A percentile compares a stretch with the other conserved stretches of the same genome.
These are phyloP conservation scores for Linnemannia elongata DNA, from an alignment of 192 early-diverging fungal genomes.

Conservation along the genomic window DNA sequence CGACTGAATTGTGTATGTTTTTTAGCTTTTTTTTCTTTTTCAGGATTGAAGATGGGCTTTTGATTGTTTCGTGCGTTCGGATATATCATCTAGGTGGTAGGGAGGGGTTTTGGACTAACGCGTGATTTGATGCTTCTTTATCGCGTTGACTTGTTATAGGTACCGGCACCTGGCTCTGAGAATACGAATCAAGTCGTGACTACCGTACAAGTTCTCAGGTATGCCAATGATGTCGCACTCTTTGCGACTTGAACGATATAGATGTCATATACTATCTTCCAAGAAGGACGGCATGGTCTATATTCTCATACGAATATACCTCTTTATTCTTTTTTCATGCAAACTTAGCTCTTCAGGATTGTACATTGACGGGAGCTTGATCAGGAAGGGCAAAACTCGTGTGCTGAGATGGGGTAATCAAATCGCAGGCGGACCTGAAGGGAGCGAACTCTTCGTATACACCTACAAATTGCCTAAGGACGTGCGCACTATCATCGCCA, in stretches of 20 bases:
- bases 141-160: background rate
- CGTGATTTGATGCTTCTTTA: no score
- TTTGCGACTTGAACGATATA: no score
- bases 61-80: no score
- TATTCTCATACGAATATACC: background rate
- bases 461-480: background rate
- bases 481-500: background rate
- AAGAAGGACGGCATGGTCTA: background rate
- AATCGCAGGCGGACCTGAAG: background rate
- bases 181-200: background rate
- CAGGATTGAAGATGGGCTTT: no score
- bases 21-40: background rate
- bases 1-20: background rate
- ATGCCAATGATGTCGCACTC: background rate
- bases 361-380: background rate
- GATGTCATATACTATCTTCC: no score
- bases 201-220: background rate
- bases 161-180: background rate
- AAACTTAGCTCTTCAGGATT: background rate
- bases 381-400: background rate
- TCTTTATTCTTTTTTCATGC: background rate
- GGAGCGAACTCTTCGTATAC: slow-evolving; percentile 10
- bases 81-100: no score
- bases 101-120: no score
- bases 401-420: background rate